Percentiles rank a stretch among this genome's conserved stretches.
Evolutionary conservation across 2,329 filamentous ascomycete genomes (phyloP).

Genomic region (Pseudonectria buxi): DNA sequence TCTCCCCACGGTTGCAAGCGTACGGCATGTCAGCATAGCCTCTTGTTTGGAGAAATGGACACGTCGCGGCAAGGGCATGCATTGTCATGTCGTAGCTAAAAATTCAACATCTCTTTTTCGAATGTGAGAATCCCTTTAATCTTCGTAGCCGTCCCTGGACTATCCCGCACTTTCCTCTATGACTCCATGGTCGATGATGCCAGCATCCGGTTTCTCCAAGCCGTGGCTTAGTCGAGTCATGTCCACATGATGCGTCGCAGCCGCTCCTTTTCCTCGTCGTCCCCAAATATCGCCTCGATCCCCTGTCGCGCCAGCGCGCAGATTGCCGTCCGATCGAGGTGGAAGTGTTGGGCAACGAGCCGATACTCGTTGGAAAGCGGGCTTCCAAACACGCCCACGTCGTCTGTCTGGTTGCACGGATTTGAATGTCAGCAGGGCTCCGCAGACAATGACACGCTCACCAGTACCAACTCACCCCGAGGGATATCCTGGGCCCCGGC

Average conservation of each 20-base stretch:
- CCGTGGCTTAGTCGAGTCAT: background rate
- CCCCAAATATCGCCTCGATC: conserved; percentile 61
- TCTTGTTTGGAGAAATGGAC: conserved; percentile 1
- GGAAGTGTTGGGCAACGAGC: conserved; percentile 65
- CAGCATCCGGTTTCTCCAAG: background rate
- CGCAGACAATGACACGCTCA: too few relatives aligned
- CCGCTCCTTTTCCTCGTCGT: conserved; percentile 52
- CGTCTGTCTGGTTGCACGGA: conserved; percentile 77
- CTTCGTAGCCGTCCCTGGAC: too few relatives aligned
- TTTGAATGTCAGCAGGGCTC: too few relatives aligned
- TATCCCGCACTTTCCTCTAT: background rate
- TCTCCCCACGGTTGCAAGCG: conserved; percentile 7
- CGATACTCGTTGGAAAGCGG: conserved; percentile 69
- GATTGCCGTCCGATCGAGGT: conserved; percentile 40
- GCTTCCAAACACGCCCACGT: conserved; percentile 76
- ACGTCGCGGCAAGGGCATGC: background rate
- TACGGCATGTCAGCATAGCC: conserved; percentile 1
- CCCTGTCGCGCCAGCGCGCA: conserved; percentile 52
- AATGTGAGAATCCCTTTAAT: conserved; percentile 3
- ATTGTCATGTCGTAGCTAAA: conserved; percentile 12
- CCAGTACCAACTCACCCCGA: conserved; percentile 55
- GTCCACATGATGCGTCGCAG: conserved; percentile 46
- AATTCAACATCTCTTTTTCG: too few relatives aligned
- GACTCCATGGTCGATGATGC: background rate
- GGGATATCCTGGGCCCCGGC: conserved; percentile 52